These are phyloP conservation scores for Gossypium rotundifolium DNA, from an alignment of 345 rosid species.

Conservation along the genomic window DNA sequence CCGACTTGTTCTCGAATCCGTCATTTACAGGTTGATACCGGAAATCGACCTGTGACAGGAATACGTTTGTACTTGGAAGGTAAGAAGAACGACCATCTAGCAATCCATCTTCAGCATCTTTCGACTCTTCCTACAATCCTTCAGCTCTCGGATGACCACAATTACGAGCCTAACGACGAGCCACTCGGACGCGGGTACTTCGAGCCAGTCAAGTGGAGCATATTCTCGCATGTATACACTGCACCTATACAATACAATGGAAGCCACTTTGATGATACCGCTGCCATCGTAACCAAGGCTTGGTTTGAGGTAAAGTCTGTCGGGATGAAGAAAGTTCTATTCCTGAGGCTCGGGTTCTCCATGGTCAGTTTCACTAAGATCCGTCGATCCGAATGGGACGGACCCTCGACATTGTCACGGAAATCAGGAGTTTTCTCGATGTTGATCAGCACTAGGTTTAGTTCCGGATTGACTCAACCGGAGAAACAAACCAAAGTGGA, in stretches of 20 bases:
- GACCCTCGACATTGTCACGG: slow-evolving; percentile 53
- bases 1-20: not conserved
- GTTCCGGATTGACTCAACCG: slow-evolving; percentile 39
- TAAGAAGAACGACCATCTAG: slow-evolving; percentile 77
- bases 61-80: slow-evolving; percentile 83
- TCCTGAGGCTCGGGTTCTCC: slow-evolving; percentile 64
- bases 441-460: slow-evolving; percentile 63
- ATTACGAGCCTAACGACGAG: slow-evolving; percentile 41
- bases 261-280: slow-evolving; percentile 53
- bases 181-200: slow-evolving; percentile 63
- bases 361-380: slow-evolving; percentile 48
- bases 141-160: slow-evolving; percentile 53
- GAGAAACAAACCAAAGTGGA: slow-evolving; percentile 50
- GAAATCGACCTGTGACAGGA: slow-evolving; percentile 81
- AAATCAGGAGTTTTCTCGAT: slow-evolving; percentile 77
- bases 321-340: not conserved
- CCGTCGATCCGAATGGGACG: slow-evolving; percentile 85
- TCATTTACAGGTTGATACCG: slow-evolving; percentile 64
- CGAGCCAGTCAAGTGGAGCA: slow-evolving; percentile 88
- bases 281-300: slow-evolving; percentile 24
- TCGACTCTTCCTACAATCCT: slow-evolving; percentile 51
- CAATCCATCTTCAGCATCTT: slow-evolving; percentile 90
- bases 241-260: slow-evolving; percentile 70
- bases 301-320: not conserved
- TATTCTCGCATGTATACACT: slow-evolving; percentile 82